Evolutionary conservation across 2,329 filamentous ascomycete genomes (phyloP).

Genomic region (Lachnellula cervina): DNA sequence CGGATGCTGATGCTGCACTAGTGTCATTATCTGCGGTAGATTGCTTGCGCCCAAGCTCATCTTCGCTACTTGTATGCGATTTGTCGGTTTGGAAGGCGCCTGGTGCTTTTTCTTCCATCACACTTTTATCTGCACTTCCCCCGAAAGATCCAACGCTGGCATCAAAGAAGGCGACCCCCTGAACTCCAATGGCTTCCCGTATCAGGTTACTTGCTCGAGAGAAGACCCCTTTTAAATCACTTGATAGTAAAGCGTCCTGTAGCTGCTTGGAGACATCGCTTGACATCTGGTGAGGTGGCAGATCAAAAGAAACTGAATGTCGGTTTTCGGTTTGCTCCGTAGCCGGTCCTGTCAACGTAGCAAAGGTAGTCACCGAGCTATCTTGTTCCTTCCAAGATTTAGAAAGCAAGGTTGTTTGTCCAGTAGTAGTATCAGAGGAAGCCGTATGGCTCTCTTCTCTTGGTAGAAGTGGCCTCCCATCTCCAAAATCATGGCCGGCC

Average conservation of each 20-base stretch:
- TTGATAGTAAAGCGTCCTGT: conserved; percentile 25
- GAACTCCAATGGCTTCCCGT: conserved; percentile 29
- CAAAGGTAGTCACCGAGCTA: conserved; percentile 24
- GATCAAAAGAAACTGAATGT: conserved; percentile 22
- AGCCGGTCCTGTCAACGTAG: conserved; percentile 11
- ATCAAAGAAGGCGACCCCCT: conserved; percentile 29
- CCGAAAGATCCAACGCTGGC: conserved; percentile 28
- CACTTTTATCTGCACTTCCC: conserved; percentile 20
- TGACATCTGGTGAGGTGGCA: conserved; percentile 10
- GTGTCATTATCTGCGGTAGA: conserved; percentile 14
- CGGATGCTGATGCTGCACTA: conserved; percentile 1
- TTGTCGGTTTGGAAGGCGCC: conserved; percentile 20
- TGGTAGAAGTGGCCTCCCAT: conserved; percentile 16
- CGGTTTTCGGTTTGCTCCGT: conserved; percentile 14
- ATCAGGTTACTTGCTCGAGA: conserved; percentile 29
- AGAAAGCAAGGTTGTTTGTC: conserved; percentile 16
- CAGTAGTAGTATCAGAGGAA: conserved; percentile 13
- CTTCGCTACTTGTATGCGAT: conserved; percentile 23
- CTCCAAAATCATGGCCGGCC: conserved; percentile 5
- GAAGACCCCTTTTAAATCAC: conserved; percentile 26
- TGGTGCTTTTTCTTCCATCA: conserved; percentile 24
- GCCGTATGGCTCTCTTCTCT: conserved; percentile 12
- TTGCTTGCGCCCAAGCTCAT: conserved; percentile 17
- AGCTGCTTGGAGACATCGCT: conserved; percentile 19
- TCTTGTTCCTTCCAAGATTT: conserved; percentile 17